Evolutionary conservation across 306 rosid species (phyloP), one percentile per base, ranked within the genome.

Genomic region (Vigna radiata): DNA sequence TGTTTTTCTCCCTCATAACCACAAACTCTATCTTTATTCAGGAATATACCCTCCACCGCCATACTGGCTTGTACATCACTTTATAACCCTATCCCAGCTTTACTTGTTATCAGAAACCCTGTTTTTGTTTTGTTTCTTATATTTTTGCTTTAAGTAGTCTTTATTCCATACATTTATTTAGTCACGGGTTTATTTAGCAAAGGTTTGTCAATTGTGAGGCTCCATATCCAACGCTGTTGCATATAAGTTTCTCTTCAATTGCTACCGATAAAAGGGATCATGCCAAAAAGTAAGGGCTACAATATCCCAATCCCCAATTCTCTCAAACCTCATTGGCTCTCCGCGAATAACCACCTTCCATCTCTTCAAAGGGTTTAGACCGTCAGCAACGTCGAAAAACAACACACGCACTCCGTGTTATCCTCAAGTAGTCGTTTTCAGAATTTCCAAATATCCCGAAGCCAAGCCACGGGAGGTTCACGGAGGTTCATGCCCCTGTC

Each of bases 1-100:
- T 46, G 50, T 4, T 48, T 52, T 10, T 77, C 39, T 68, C 53
- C 17, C 71, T 65, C 77, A 19, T 31, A 44, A 37, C 77, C 77
- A 83, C 44, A 9, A 43, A 43, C 47, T 11, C 4, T 80, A 85
- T 75, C 85, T 76, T 36, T 84, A 66, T 53, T 79, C 86, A 23
- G 96, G 98, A 82, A 27, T 49, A 2, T 91, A 88, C 83, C 95
- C 95, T 75, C 95, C 93, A 23, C 92, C 83, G 6, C 95, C 85
- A 66, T n/a, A n/a, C n/a, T n/a, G n/a, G n/a, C n/a, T n/a, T n/a
- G n/a, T n/a, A n/a, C n/a, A n/a, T n/a, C n/a, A n/a, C n/a, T n/a
- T n/a, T n/a, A n/a, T 62, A 72, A 43, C 55, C 63, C 39, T 72
- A 25, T 58, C 19, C 46, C 54, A 4, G 39, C 41, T 15, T 27